phyloP scores from a whole-genome alignment of 1,284 basidiomycete species.

The Heterobasidion annosum region DNA sequence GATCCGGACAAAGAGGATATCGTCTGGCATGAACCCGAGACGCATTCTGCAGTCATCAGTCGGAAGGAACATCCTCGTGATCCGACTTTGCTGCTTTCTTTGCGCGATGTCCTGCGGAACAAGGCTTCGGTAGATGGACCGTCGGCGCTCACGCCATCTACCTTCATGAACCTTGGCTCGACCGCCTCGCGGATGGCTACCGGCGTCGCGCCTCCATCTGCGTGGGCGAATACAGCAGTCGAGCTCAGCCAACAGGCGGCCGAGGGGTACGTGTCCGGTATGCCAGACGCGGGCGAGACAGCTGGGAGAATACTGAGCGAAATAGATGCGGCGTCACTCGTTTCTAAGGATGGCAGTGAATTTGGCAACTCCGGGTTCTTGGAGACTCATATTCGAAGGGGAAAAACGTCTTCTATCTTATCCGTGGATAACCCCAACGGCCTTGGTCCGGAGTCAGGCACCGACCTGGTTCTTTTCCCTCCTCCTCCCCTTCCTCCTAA shows the following conservation, averaged over 20 bases:
- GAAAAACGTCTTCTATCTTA: conserved; percentile 29
- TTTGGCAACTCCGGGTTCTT: conserved; percentile 19
- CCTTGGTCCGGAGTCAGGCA: conserved; percentile 18
- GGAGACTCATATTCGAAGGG: conserved; percentile 29
- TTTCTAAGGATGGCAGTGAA: conserved; percentile 13
- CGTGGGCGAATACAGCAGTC: conserved; percentile 53
- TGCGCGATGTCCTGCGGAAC: conserved; percentile 53
- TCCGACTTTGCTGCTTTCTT: conserved; percentile 41
- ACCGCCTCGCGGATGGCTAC: conserved; percentile 9
- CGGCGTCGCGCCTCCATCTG: conserved; percentile 27
- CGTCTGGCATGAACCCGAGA: conserved; percentile 53
- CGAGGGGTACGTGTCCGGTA: conserved; percentile 36
- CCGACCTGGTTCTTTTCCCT: conserved; percentile 1
- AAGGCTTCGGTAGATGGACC: conserved; percentile 25
- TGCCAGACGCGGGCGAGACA: conserved; percentile 25
- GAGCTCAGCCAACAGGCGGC: conserved; percentile 41
- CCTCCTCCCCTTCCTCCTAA: conserved; percentile 7
- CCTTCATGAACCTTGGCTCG: conserved; percentile 6
- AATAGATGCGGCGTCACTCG: conserved; percentile 26
- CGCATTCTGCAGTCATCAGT: conserved; percentile 47
- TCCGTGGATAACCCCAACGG: conserved; percentile 26
- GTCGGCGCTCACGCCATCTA: conserved; percentile 7
- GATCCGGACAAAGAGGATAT: conserved; percentile 53
- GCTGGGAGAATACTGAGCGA: conserved; percentile 43
- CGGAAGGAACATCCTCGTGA: conserved; percentile 58